phyloP scores from a whole-genome alignment of 2,329 filamentous ascomycete genomes.

The Exserohilum rostratum region DNA sequence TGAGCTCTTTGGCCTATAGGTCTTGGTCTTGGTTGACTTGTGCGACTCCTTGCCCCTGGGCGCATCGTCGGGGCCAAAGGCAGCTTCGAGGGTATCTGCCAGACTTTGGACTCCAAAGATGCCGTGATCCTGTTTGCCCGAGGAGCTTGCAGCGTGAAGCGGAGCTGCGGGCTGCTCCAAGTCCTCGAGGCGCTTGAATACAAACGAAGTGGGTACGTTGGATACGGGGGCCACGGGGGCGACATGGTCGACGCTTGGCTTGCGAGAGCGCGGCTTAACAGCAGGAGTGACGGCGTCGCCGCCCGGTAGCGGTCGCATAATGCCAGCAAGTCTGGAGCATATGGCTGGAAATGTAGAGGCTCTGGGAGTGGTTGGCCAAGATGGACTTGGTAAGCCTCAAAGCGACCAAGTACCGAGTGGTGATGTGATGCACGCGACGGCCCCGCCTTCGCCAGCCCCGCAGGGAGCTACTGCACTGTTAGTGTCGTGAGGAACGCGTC shows the following conservation, averaged over 20 bases:
- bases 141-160: conserved; percentile 18
- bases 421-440: conserved; percentile 20
- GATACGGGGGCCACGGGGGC: conserved; percentile 35
- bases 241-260: conserved; percentile 46
- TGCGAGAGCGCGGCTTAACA: conserved; percentile 44
- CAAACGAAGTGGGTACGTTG: conserved; percentile 62
- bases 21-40: conserved; percentile 31
- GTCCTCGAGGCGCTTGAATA: conserved; percentile 62
- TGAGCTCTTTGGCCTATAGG: conserved; percentile 38
- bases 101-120: conserved; percentile 65
- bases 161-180: conserved; percentile 50
- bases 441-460: conserved; percentile 27
- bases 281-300: conserved; percentile 43
- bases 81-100: conserved; percentile 57
- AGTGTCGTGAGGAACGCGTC: conserved; percentile 19
- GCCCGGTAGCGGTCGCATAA: conserved; percentile 46
- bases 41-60: conserved; percentile 31
- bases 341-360: conserved; percentile 1
- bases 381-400: conserved; percentile 10
- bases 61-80: conserved; percentile 42
- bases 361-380: background rate
- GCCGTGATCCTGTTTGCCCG: conserved; percentile 47
- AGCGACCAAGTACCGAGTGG: conserved; percentile 4
- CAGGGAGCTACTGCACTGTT: conserved; percentile 18
- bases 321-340: conserved; percentile 10